A percentile compares a stretch with the other conserved stretches of the same genome.
Conservation (phyloP, 2,329 filamentous ascomycete species). For the Fusarium illudens region DNA sequence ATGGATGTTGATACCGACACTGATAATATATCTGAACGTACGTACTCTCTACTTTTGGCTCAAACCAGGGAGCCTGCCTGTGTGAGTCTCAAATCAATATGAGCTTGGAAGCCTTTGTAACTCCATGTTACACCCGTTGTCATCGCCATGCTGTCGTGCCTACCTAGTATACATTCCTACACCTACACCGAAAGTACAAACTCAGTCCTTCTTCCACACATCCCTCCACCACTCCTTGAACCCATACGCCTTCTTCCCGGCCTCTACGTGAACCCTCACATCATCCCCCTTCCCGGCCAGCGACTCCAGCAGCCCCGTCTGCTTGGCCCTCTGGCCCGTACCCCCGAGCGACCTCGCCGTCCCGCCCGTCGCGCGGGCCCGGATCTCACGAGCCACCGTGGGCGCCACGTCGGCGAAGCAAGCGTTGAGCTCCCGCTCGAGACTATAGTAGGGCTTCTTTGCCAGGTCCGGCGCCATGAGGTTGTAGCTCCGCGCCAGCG, state of each 20-base stretch:
- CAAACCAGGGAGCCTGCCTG: background rate
- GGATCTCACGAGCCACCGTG: slow-evolving; percentile 74
- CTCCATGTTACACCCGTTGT: background rate
- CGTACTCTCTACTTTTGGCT: background rate
- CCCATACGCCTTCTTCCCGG: slow-evolving; percentile 79
- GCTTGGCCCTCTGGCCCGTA: slow-evolving; percentile 44
- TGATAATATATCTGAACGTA: background rate
- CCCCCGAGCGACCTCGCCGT: slow-evolving; percentile 48
- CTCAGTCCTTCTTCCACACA: slow-evolving; percentile 60
- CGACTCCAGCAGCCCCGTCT: slow-evolving; percentile 66
- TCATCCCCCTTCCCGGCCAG: slow-evolving; percentile 59
- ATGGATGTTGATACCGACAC: no score
- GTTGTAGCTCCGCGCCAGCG: slow-evolving; percentile 86
- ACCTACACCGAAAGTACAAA: background rate
- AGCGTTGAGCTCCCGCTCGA: slow-evolving; percentile 80
- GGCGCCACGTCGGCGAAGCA: slow-evolving; percentile 92
- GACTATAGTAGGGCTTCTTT: slow-evolving; percentile 89
- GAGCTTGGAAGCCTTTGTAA: background rate
- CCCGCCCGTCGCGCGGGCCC: slow-evolving; percentile 65
- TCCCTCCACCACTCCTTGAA: slow-evolving; percentile 91
- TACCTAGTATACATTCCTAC: background rate
- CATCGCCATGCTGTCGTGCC: background rate
- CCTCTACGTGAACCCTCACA: slow-evolving; percentile 75
- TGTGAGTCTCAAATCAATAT: background rate
- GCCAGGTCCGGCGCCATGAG: slow-evolving; percentile 92